A percentile compares a stretch with the other conserved stretches of the same genome.
phyloP scores from a whole-genome alignment of 164 flowering plant species.

The Vitis amurensis region DNA sequence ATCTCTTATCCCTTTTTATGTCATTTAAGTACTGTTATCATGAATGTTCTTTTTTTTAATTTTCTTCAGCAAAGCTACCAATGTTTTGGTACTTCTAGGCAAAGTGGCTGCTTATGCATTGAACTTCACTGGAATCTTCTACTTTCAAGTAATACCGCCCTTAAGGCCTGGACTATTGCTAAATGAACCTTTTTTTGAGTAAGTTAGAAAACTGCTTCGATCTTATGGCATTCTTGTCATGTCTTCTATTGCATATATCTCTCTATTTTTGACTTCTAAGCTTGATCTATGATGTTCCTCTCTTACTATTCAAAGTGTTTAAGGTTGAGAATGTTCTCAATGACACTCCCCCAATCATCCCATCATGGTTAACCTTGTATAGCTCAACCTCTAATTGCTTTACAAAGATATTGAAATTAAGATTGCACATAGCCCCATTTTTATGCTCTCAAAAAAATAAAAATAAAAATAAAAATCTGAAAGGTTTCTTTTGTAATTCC shows the following conservation, averaged over 20 bases:
- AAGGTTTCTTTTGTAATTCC: no score
- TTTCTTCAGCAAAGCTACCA: conserved; percentile 60
- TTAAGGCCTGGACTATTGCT: conserved; percentile 31
- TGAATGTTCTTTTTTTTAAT: conserved; percentile 10
- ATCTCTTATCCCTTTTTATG: background rate
- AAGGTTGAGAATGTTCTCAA: no score
- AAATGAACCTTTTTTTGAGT: conserved; percentile 39
- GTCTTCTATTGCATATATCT: background rate
- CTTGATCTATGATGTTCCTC: no score
- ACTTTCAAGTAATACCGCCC: conserved; percentile 52
- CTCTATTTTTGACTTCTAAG: background rate
- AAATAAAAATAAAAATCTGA: no score
- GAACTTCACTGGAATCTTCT: conserved; percentile 73
- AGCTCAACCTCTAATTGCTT: no score
- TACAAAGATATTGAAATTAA: no score
- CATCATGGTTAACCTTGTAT: no score
- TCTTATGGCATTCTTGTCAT: background rate
- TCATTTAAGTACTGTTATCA: background rate
- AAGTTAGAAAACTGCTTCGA: conserved; percentile 23
- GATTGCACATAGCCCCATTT: no score
- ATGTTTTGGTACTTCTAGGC: conserved; percentile 61
- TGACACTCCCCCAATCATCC: no score
- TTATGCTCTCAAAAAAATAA: no score
- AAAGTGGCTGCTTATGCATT: conserved; percentile 69
- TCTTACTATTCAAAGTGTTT: no score